Conservation (phyloP, 495 filamentous ascomycete genomes). For the Hyaloscypha hepaticicola region DNA sequence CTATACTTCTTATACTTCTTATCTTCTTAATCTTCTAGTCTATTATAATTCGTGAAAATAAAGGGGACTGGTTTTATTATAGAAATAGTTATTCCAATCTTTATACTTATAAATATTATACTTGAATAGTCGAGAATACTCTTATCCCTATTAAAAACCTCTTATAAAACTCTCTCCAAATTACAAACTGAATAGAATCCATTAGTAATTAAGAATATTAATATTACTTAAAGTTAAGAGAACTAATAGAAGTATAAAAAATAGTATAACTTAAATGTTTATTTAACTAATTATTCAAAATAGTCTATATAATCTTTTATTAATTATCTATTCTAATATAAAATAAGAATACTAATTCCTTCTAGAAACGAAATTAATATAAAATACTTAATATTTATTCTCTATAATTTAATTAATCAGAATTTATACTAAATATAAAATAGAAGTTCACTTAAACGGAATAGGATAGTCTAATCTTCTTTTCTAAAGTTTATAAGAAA, state of each 20-base stretch:
- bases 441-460: constrained; percentile 36
- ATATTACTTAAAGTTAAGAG: no score
- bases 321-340: constrained; percentile 29
- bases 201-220: constrained; percentile 34
- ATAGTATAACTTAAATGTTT: constrained; percentile 31
- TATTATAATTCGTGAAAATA: constrained; percentile 39
- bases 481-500: constrained; percentile 36
- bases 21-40: constrained; percentile 15
- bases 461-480: constrained; percentile 28
- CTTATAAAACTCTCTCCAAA: constrained; percentile 33
- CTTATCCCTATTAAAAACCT: constrained; percentile 29
- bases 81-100: constrained; percentile 32
- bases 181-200: constrained; percentile 33
- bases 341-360: constrained; percentile 35
- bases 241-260: constrained; percentile 25
- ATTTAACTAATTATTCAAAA: constrained; percentile 34
- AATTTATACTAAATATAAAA: constrained; percentile 38
- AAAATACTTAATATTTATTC: neutral
- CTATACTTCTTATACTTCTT: constrained; percentile 19
- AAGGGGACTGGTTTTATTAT: constrained; percentile 28
- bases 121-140: constrained; percentile 32
- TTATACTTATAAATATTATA: constrained; percentile 15
- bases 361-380: constrained; percentile 30
- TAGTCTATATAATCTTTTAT: constrained; percentile 26
- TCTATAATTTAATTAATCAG: constrained; percentile 29